Base-by-base conservation (phyloP, 2,329 filamentous ascomycete genomes). In the Alternaria conjuncta region DNA sequence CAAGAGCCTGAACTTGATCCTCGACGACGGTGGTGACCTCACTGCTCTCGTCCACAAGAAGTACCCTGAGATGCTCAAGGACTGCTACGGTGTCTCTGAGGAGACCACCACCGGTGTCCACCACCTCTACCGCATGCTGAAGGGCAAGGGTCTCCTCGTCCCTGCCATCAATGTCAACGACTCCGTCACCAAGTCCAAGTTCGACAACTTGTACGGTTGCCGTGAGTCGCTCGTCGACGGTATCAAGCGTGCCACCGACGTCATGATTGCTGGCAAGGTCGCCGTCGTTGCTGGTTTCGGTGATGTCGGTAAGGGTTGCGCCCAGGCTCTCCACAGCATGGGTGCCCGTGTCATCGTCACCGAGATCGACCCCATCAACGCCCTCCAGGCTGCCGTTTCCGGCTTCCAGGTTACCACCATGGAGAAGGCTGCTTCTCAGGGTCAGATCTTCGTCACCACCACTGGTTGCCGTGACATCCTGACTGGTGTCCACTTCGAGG, bases 201-300 rank as follows among this genome's bases (percentile, higher is more conserved):
- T 99, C 83, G 96, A 98, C 90, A 99, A 99, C 91, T 87, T 98
- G 73, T 99, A 98, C 89, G 95, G 96, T 81, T 98, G 96, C 93
- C 91, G 94, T 82, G 96, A 98, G 88, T 97, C 95, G 70, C 92
- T 99, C 78, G 90, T 99, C 79, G 96, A 99, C 84, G 96, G 96
- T 83, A 98, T 99, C 90, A 99, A 98, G 92, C 95, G 95, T 87
- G 95, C 96, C 78, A 99, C 96, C 84, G 95, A 99, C 87, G 96
- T 98, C 85, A 99, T 99, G 96, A 95, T 98, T 88, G 96, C 96
- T 80, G 96, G 96, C 84, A 98, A 99, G 92, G 90, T 97, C 79
- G 94, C 93, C 73, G 94, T 98, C 74, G 96, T 99, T 75, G 96
- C 96, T 79, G 96, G 96, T 83, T 99, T 91, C 87, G 95, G 95